A percentile compares a stretch with the other conserved stretches of the same genome.
These are phyloP conservation scores for Baorangia bicolor DNA, from an alignment of 768 basidiomycete genomes.

Conservation along the genomic window DNA sequence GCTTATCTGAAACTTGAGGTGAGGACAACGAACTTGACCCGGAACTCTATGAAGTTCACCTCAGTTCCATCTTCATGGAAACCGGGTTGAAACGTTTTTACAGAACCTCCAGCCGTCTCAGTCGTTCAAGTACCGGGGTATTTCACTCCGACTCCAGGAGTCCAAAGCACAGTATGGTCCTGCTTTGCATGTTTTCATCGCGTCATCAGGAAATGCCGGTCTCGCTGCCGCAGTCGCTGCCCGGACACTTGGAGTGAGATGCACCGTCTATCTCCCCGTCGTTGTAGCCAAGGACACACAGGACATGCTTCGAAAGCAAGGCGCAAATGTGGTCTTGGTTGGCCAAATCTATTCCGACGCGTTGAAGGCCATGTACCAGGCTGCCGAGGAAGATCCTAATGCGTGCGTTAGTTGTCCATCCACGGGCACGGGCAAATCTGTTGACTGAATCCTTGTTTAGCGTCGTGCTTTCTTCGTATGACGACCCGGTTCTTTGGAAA, in stretches of 20 bases:
- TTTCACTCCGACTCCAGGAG: conserved; percentile 59
- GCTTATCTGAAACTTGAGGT: conserved; percentile 78
- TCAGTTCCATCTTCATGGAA: not conserved
- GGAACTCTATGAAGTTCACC: not conserved
- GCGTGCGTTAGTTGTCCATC: conserved; percentile 44
- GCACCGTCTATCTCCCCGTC: conserved; percentile 67
- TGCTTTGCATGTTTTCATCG: conserved; percentile 60
- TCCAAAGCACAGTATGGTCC: conserved; percentile 51
- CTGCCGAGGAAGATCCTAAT: conserved; percentile 43
- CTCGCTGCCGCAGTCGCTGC: conserved; percentile 69
- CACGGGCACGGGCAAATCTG: not conserved
- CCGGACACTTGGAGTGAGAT: conserved; percentile 49
- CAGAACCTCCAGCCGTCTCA: conserved; percentile 72
- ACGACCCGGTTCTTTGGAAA: conserved; percentile 67
- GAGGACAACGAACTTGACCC: conserved; percentile 6
- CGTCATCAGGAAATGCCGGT: conserved; percentile 82
- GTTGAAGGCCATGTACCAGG: conserved; percentile 46
- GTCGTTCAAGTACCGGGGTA: conserved; percentile 77
- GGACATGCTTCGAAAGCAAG: conserved; percentile 48
- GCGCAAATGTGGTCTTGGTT: conserved; percentile 55
- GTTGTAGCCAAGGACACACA: conserved; percentile 50
- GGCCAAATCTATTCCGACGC: conserved; percentile 63
- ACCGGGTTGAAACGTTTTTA: conserved; percentile 1
- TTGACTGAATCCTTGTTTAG: conserved; percentile 33
- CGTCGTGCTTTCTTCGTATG: conserved; percentile 70